Evolutionary conservation across 176 grass and related monocot species (phyloP), one percentile per base, ranked within the genome.

Genomic region (Carex littledalei): DNA sequence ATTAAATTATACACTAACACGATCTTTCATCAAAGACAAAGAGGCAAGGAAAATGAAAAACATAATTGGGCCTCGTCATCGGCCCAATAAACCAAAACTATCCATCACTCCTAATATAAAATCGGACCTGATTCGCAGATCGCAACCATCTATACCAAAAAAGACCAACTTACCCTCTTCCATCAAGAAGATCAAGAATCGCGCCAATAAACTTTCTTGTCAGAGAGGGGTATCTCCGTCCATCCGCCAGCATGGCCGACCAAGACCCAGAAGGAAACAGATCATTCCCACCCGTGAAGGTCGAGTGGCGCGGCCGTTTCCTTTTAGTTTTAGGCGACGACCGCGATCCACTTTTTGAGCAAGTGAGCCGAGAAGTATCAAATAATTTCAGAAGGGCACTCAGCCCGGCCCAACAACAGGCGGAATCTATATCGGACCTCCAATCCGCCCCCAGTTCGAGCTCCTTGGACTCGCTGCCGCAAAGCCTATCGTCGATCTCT

Each of bases 111-210:
- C 24, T 35, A 6, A 17, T 67, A 35, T 67, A 67, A 24, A 35
- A 67, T 5, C 11, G 64, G 64, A 67, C 13, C 34, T 2, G 16
- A 10, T 16, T 71, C 37, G 37, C 67, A 67, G 18, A 37, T 70
- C 6, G 2, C 34, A 9, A n/a, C 6, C 37, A 70, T 32, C 53
- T 18, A 6, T 34, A 26, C 13, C 8, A n/a, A 8, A 78, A 78
- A 56, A 35, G 21, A 81, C 54, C 0, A 81, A 81, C 16, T 8
- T 41, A 63, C 26, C 80, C 60, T 52, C 39, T 8, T 1, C 35
- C 14, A 24, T 63, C 37, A 62, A 82, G 60, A 81, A 81, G 47
- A 64, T 21, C 79, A 81, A 81, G 79, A 81, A 63, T 43, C 8
- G 9, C 57, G 21, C 39, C 39, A 13, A 73, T 8, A 75, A 75